phyloP scores from a whole-genome alignment of 148 eudicot species.

The Heliosperma pusillum region DNA sequence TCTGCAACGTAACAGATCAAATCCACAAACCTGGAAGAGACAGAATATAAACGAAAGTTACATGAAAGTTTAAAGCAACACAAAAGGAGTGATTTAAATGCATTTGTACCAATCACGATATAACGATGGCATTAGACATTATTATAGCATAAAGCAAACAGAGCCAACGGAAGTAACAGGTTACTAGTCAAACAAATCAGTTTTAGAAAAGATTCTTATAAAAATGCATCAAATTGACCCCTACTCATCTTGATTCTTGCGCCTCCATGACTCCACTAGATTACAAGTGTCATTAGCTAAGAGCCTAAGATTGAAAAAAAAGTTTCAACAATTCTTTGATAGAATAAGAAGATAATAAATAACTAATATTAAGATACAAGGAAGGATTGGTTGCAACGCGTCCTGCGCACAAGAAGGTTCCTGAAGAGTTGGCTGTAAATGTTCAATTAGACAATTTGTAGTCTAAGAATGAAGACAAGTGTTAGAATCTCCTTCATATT shows the following conservation, averaged over 20 bases:
- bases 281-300: background rate
- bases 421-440: background rate
- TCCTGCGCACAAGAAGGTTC: background rate
- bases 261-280: background rate
- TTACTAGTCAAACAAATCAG: background rate
- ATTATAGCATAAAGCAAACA: background rate
- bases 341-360: background rate
- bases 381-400: background rate
- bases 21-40: constrained; percentile 87
- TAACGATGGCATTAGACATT: background rate
- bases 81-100: background rate
- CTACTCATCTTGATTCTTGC: background rate
- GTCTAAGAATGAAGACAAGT: background rate
- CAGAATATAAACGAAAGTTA: constrained; percentile 4
- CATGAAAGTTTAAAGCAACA: background rate
- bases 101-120: background rate
- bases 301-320: background rate
- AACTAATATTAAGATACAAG: background rate
- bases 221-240: background rate
- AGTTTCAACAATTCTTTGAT: background rate
- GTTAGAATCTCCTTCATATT: background rate
- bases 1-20: constrained; percentile 94
- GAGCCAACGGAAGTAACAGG: background rate
- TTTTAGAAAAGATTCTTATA: background rate
- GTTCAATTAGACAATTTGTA: background rate